Evolutionary conservation across 306 rosid genomes (phyloP).

Genomic region (Cicer judaicum): DNA sequence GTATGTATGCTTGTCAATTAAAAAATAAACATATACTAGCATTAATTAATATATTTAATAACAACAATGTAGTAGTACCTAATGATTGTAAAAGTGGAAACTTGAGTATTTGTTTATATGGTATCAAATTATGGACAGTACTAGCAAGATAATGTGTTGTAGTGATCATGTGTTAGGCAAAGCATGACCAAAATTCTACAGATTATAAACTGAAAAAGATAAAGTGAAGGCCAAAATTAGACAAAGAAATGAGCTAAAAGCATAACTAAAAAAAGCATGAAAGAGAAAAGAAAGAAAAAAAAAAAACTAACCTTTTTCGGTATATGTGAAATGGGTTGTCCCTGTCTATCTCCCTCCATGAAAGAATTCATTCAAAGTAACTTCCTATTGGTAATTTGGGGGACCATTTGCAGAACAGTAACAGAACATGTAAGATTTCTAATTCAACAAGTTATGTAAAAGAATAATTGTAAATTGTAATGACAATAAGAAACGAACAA

Average conservation of each 20-base stretch:
- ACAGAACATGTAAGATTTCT: slow-evolving; percentile 51
- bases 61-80: slow-evolving; percentile 45
- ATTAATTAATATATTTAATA: background rate
- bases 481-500: slow-evolving; percentile 44
- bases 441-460: slow-evolving; percentile 27
- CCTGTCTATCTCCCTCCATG: slow-evolving; percentile 61
- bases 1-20: slow-evolving; percentile 31
- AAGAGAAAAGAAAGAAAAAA: slow-evolving; percentile 46
- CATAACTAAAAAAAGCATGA: slow-evolving; percentile 62
- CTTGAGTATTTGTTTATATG: slow-evolving; percentile 17
- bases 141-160: slow-evolving; percentile 52
- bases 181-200: slow-evolving; percentile 57
- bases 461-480: slow-evolving; percentile 23
- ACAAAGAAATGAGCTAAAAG: slow-evolving; percentile 65
- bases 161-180: slow-evolving; percentile 54
- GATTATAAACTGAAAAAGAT: slow-evolving; percentile 66
- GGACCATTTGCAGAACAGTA: slow-evolving; percentile 72
- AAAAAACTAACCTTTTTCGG: slow-evolving; percentile 83
- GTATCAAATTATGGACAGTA: background rate
- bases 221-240: slow-evolving; percentile 57
- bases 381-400: slow-evolving; percentile 67
- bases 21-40: slow-evolving; percentile 35
- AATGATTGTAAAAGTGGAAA: slow-evolving; percentile 34
- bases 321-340: slow-evolving; percentile 87
- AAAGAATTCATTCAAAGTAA: slow-evolving; percentile 62